These are phyloP conservation scores for Vigna radiata DNA, from an alignment of 306 rosid species.

Conservation along the genomic window DNA sequence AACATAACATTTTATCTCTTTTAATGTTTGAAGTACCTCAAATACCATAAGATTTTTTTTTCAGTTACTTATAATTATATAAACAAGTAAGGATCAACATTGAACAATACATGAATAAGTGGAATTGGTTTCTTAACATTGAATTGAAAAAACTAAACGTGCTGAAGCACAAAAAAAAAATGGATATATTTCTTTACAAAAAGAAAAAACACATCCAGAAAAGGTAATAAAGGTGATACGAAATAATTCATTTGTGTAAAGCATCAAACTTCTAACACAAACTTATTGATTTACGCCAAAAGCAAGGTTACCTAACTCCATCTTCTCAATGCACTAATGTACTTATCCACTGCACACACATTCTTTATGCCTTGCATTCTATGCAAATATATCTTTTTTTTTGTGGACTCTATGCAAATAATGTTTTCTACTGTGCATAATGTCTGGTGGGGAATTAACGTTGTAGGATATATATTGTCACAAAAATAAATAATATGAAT, in stretches of 20 bases:
- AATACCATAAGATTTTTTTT: no score
- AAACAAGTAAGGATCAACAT: no score
- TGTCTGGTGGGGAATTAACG: slow-evolving; percentile 19
- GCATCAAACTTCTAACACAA: slow-evolving; percentile 22
- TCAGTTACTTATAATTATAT: no score
- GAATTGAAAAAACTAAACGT: no score
- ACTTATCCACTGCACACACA: slow-evolving; percentile 35
- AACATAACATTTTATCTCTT: no score
- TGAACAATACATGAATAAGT: no score
- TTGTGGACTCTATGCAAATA: slow-evolving; percentile 15
- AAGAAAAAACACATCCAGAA: neutral
- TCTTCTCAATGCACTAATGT: slow-evolving; percentile 13
- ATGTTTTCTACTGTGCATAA: slow-evolving; percentile 6
- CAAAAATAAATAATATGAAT: neutral
- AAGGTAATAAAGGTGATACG: neutral
- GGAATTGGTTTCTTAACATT: no score
- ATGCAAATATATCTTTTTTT: neutral
- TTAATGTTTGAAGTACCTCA: no score
- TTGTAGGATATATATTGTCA: slow-evolving; percentile 4
- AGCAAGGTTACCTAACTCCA: slow-evolving; percentile 43
- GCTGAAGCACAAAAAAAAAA: no score
- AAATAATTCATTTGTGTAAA: slow-evolving; percentile 25
- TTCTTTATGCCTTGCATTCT: slow-evolving; percentile 39
- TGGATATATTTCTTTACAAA: neutral
- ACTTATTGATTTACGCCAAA: slow-evolving; percentile 18